Base-by-base conservation (phyloP, 2,329 filamentous ascomycete genomes). In the Albifimbria verrucaria region DNA sequence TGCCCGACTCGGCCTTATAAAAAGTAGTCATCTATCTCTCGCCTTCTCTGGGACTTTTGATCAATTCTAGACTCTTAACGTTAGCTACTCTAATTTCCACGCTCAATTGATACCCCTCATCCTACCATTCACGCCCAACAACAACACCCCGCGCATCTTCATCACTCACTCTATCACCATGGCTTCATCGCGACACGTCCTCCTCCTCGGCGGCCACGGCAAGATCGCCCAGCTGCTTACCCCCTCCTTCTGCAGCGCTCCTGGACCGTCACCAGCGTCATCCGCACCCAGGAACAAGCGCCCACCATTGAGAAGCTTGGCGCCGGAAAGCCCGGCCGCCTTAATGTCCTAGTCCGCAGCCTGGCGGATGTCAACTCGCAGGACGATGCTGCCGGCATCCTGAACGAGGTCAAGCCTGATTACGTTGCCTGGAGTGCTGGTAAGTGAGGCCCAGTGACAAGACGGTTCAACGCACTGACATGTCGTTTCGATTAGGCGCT, bases 181-280 rank as follows among this genome's bases (percentile, higher is more conserved):
- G 69, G 47, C 65, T 46, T 24, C 57, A 10, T 61, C 70, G 41
- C 67, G 67, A 42, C 77, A 82, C 65, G 83, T 92, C 54, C 84
- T 92, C 55, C 72, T 94, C 59, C 82, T 94, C 57, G 90, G 90
- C 64, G 90, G 90, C 63, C 89, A 92, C 74, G 90, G 90, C 73
- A 90, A 92, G 68, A 72, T 94, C 55, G 82, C 89, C 59, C 83
- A 89, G 54, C 73, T 87, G 43, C 79, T 94, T 39, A 94, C 90
- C 88, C 88, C 2, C 79, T 92, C 54, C 83, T 95, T 7, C 82
- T 94, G 42, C 77, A 84, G 49, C 83, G 86, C 59, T 83, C 82
- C 28, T 93, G 89, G 87, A 83, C 82, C 59, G 87, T 95, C 51
- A 92, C 88, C 55, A 90, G 86, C 67, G 76, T 94, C 55, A 87